Conservation (phyloP, 2,329 filamentous ascomycete genomes). For the Ascochyta clinopodiicola region DNA sequence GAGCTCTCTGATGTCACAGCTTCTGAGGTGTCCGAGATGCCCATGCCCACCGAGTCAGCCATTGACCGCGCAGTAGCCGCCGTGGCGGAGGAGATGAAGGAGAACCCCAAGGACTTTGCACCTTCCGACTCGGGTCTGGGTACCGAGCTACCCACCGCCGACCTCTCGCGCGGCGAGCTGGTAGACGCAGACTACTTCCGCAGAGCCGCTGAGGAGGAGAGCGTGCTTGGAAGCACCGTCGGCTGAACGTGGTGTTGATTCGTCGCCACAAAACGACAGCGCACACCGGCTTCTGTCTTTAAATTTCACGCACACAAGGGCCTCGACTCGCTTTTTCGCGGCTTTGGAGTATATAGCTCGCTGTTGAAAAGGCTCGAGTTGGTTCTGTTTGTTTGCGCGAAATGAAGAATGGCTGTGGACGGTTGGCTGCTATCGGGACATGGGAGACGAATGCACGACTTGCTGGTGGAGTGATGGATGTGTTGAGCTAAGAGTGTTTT, state of each 20-base stretch:
- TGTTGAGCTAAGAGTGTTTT: background rate
- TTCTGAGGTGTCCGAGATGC: conserved; percentile 29
- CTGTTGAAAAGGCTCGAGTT: conserved; percentile 5
- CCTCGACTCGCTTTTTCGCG: conserved; percentile 9
- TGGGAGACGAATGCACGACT: background rate
- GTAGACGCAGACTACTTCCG: conserved; percentile 47
- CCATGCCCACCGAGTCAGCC: conserved; percentile 41
- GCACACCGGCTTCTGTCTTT: background rate
- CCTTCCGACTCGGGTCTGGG: conserved; percentile 49
- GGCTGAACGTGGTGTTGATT: conserved; percentile 22
- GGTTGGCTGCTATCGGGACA: background rate
- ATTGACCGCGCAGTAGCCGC: conserved; percentile 40
- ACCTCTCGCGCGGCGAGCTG: conserved; percentile 27
- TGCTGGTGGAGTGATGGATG: no score
- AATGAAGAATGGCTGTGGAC: background rate
- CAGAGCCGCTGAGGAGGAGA: conserved; percentile 46
- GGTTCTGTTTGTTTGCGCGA: background rate
- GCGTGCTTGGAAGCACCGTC: conserved; percentile 47
- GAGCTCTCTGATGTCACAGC: conserved; percentile 15
- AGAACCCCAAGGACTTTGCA: conserved; percentile 28
- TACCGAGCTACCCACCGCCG: conserved; percentile 46
- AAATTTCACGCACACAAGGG: background rate
- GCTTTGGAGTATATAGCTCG: background rate
- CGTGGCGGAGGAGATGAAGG: conserved; percentile 40
- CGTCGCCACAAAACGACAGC: no score